Base-by-base conservation (phyloP, 2,329 filamentous ascomycete genomes). In the Simplicillium aogashimaense region DNA sequence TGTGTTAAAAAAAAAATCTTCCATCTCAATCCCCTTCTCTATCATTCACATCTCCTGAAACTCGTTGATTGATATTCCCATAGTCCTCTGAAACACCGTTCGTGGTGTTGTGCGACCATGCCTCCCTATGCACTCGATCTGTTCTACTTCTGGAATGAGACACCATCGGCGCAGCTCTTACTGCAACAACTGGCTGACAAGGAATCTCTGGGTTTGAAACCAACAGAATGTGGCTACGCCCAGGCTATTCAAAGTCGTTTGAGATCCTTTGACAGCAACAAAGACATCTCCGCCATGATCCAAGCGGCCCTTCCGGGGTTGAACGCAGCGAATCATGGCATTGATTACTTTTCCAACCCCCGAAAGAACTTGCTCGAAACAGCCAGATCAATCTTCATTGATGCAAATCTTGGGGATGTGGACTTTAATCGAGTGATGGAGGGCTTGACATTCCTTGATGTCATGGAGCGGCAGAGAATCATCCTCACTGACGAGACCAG, bases 361-460 rank as follows among this genome's bases (percentile, higher is more conserved):
- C 52, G 57, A 15, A 54, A 49, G 34, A 45, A 52, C 14, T 45
- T 60, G 20, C 43, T 41, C n/a, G 47, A 51, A 16, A 47, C 52
- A 12, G 43, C 47, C 2, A 35, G 44, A 12, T 37, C 32, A 36
- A 52, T 60, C 20, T 63, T 64, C 39, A 51, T 39, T 13, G 46
- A 42, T 7, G 32, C 42, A 1, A 43, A 50, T n/a, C 41, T 54
- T 29, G 55, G 53, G 12, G 59, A 56, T 3, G 48, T 60, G n/a
- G 42, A 55, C 35, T 29, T 43, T 11, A 35, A 41, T 7, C 43
- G 37, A 3, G 53, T 48, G 2, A 52, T 64, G 39, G 48, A 55
- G 11, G 61, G 54, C 1, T 46, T 64, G 2, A 55, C 49, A 1
- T 50, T 49, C 18, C 46, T 64, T 4, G 58, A 63, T 41, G 46